Conservation (phyloP, 306 rosid species). For the Cucumis sativus region DNA sequence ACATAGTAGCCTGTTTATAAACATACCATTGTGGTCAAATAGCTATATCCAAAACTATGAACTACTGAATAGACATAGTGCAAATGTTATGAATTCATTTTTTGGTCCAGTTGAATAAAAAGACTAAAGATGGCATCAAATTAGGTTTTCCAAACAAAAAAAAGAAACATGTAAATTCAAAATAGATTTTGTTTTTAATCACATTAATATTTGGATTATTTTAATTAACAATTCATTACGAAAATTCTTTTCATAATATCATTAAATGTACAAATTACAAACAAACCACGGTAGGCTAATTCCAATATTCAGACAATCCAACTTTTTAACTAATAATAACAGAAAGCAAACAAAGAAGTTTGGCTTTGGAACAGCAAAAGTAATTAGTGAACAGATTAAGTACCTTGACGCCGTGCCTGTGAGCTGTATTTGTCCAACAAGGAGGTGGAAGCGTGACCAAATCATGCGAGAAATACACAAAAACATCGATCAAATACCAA, state of each 20-base stretch:
- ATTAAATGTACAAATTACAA: not conserved
- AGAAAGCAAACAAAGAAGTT: not conserved
- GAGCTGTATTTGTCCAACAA: slow-evolving; percentile 70
- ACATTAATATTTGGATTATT: not conserved
- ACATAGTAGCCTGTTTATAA: not conserved
- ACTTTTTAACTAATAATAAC: not conserved
- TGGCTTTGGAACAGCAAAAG: not conserved
- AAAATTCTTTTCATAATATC: not conserved
- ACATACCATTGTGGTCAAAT: not conserved
- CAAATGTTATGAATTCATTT: not conserved
- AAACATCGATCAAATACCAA: slow-evolving; percentile 83
- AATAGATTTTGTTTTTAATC: not conserved
- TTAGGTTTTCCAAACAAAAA: not conserved
- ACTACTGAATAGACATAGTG: not conserved
- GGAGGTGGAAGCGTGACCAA: slow-evolving; percentile 90
- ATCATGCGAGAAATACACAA: slow-evolving; percentile 72
- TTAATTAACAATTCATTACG: not conserved
- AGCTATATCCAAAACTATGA: not conserved
- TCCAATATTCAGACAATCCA: not conserved
- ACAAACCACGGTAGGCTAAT: not conserved
- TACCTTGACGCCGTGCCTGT: slow-evolving; percentile 91
- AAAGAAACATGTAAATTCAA: not conserved
- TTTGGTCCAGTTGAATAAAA: not conserved
- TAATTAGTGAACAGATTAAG: not conserved
- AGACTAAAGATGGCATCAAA: not conserved